phyloP scores from a whole-genome alignment of 768 basidiomycete species.

The Dioszegia hungarica region DNA sequence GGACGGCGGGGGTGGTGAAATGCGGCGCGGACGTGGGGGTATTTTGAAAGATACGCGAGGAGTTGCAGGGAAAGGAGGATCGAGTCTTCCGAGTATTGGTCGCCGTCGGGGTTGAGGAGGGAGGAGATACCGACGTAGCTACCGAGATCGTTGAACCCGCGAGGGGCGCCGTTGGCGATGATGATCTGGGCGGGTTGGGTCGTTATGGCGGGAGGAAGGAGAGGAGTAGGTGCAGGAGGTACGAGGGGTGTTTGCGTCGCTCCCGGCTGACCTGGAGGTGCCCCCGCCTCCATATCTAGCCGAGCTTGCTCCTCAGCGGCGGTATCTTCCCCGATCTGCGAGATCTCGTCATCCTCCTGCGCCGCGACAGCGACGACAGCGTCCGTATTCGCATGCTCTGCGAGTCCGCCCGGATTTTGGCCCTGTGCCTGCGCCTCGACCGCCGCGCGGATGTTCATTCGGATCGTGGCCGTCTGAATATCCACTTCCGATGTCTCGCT shows the following conservation, averaged over 20 bases:
- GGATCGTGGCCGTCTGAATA: constrained; percentile 32
- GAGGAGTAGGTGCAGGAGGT: constrained; percentile 24
- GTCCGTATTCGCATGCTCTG: neutral
- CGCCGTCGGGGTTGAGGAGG: constrained; percentile 36
- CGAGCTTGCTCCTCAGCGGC: constrained; percentile 53
- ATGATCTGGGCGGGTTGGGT: constrained; percentile 32
- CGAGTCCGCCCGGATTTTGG: constrained; percentile 14
- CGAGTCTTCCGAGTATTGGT: constrained; percentile 80
- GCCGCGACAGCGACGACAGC: neutral
- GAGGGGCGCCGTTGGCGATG: constrained; percentile 47
- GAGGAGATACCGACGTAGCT: constrained; percentile 41
- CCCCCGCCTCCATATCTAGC: constrained; percentile 54
- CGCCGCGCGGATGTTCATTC: constrained; percentile 23
- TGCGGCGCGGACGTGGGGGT: constrained; percentile 91
- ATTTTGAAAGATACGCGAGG: constrained; percentile 93
- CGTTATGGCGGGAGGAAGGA: neutral
- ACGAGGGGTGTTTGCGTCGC: constrained; percentile 51
- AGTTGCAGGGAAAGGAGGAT: constrained; percentile 85
- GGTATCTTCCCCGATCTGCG: constrained; percentile 79
- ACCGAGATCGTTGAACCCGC: constrained; percentile 46
- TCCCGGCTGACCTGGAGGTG: constrained; percentile 84
- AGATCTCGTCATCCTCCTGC: constrained; percentile 34
- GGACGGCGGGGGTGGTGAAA: constrained; percentile 71
- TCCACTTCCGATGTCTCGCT: constrained; percentile 45
- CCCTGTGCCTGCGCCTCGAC: constrained; percentile 15